These are phyloP conservation scores for Cladophialophora chaetospira DNA, from an alignment of 2,329 filamentous ascomycete species.

Conservation along the genomic window DNA sequence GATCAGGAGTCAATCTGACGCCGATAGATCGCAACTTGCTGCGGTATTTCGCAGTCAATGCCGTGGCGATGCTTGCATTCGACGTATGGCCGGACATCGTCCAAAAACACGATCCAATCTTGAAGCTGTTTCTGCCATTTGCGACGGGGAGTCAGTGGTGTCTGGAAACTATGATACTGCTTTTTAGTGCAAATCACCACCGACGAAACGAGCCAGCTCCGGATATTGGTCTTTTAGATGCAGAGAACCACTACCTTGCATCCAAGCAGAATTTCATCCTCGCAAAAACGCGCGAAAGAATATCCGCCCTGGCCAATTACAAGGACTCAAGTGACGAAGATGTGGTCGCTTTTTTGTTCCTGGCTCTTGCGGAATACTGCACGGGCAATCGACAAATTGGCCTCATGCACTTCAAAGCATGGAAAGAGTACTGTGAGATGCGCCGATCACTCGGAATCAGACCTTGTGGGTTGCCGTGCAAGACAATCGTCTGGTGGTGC, in stretches of 20 bases:
- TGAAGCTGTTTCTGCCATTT: conserved; percentile 22
- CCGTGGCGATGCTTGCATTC: conserved; percentile 20
- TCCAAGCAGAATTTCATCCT: conserved; percentile 25
- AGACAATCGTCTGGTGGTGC: conserved; percentile 29
- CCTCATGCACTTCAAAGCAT: conserved; percentile 26
- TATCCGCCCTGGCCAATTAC: conserved; percentile 20
- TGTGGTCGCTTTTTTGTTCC: conserved; percentile 26
- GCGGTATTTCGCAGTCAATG: conserved; percentile 23
- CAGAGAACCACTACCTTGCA: conserved; percentile 25
- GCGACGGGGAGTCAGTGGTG: conserved; percentile 25
- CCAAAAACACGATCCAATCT: conserved; percentile 19
- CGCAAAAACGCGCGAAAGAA: conserved; percentile 21
- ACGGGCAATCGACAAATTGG: conserved; percentile 22
- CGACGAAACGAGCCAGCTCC: neutral
- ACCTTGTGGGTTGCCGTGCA: conserved; percentile 24
- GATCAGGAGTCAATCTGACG: conserved; percentile 1
- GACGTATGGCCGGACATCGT: conserved; percentile 20
- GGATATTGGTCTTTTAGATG: conserved; percentile 5
- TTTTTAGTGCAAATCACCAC: conserved; percentile 23
- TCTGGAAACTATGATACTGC: conserved; percentile 26
- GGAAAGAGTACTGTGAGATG: conserved; percentile 29
- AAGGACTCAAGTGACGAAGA: conserved; percentile 24
- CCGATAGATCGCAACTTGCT: conserved; percentile 19
- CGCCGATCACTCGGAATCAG: conserved; percentile 8
- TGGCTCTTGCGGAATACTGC: conserved; percentile 25